Evolutionary conservation across 2,329 filamentous ascomycete species (phyloP).

Genomic region (Nannizziopsis arthrosporioides): DNA sequence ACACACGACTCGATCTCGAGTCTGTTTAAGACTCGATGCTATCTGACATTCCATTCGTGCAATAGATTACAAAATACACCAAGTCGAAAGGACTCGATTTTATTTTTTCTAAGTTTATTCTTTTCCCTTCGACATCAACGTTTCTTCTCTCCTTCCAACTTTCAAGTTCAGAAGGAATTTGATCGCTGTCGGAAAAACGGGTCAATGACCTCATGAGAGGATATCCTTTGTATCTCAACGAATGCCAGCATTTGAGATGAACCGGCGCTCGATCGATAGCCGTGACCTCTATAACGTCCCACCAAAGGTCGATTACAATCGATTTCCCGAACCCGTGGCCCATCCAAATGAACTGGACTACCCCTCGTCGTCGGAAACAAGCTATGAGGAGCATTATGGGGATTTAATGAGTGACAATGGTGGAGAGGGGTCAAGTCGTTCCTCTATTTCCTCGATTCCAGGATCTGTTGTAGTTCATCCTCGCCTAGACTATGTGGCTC

Average conservation of each 20-base stretch:
- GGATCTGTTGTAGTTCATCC: slow-evolving; percentile 29
- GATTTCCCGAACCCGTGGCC: background rate
- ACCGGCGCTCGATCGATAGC: background rate
- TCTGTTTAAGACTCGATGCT: background rate
- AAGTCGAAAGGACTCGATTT: background rate
- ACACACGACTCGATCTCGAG: background rate
- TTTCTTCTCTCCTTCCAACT: background rate
- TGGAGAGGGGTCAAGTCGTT: slow-evolving; percentile 15
- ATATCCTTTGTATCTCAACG: background rate
- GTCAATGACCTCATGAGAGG: slow-evolving; percentile 7
- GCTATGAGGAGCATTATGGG: background rate
- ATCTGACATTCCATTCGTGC: background rate
- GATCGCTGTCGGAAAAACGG: background rate
- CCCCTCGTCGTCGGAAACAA: background rate
- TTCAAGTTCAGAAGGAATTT: background rate
- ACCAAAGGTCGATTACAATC: background rate
- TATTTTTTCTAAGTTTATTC: background rate
- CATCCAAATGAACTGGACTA: background rate
- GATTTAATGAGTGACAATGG: background rate
- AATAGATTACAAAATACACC: background rate
- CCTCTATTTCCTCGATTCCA: slow-evolving; percentile 33
- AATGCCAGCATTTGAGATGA: background rate
- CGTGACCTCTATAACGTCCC: background rate
- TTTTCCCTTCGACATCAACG: background rate
- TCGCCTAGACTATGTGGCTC: slow-evolving; percentile 11